A percentile compares a stretch with the other conserved stretches of the same genome.
Conservation (phyloP, 2,329 filamentous ascomycete genomes). For the Epichloe bromicola region DNA sequence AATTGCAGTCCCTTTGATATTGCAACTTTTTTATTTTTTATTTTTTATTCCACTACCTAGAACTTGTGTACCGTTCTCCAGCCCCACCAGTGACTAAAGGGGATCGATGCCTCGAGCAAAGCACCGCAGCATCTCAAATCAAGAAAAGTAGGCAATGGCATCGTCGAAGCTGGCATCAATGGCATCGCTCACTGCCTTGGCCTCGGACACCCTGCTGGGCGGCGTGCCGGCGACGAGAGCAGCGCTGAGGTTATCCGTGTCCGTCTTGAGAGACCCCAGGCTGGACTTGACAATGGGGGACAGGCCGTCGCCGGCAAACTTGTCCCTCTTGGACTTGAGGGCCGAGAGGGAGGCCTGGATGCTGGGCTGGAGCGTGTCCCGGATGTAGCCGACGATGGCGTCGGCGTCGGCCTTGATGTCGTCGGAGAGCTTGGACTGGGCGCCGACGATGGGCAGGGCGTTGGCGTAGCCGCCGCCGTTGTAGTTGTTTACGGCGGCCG, state of each 20-base stretch:
- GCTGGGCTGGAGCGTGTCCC: background rate
- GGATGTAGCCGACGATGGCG: background rate
- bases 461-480: background rate
- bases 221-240: background rate
- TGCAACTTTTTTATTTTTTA: no score
- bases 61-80: no score
- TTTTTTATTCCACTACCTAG: no score
- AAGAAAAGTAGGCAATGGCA: conserved; percentile 2
- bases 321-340: background rate
- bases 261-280: background rate
- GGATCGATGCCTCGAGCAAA: no score
- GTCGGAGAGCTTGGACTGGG: background rate
- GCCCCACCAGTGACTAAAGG: no score
- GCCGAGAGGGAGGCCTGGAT: background rate
- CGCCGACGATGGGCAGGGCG: background rate
- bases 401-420: background rate
- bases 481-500: background rate
- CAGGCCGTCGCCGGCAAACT: background rate
- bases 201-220: background rate
- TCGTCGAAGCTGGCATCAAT: background rate
- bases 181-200: background rate
- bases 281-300: background rate
- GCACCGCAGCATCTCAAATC: background rate
- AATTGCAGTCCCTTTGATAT: no score
- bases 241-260: background rate